phyloP scores from a whole-genome alignment of 2,329 filamentous ascomycete species.

The Ophiocordyceps camponoti-saundersi region DNA sequence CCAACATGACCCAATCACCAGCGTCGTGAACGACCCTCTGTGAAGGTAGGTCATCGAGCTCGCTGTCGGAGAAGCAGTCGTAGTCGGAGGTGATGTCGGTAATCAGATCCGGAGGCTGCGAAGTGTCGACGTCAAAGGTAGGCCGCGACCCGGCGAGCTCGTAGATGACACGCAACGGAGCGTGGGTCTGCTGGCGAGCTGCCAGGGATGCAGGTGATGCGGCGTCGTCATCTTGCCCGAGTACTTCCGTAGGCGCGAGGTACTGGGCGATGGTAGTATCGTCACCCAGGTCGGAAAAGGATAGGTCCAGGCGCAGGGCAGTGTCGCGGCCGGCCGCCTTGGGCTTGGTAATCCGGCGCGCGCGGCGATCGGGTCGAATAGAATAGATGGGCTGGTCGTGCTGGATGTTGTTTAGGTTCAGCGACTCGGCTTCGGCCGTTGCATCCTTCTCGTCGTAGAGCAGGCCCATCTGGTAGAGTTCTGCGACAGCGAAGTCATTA shows the following conservation, averaged over 20 bases:
- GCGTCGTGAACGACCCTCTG: constrained; percentile 14
- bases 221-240: constrained; percentile 2
- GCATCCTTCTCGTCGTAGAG: constrained; percentile 22
- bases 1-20: constrained; percentile 23
- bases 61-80: constrained; percentile 19
- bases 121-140: constrained; percentile 17
- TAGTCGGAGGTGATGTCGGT: constrained; percentile 17
- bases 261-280: constrained; percentile 21
- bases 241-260: constrained; percentile 9
- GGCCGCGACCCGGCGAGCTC: constrained; percentile 16
- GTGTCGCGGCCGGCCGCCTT: constrained; percentile 8
- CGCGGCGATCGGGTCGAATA: constrained; percentile 17
- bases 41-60: constrained; percentile 13
- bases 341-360: constrained; percentile 10
- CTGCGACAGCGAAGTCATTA: constrained; percentile 18
- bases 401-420: constrained; percentile 21
- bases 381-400: constrained; percentile 20
- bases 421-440: constrained; percentile 14
- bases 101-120: constrained; percentile 18
- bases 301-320: constrained; percentile 20
- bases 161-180: constrained; percentile 22
- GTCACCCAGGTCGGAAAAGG: constrained; percentile 23
- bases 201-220: neutral
- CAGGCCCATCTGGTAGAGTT: constrained; percentile 26
- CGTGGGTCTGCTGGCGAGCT: constrained; percentile 6